Base-by-base conservation (phyloP, 495 filamentous ascomycete species). In the Rhypophila decipiens region DNA sequence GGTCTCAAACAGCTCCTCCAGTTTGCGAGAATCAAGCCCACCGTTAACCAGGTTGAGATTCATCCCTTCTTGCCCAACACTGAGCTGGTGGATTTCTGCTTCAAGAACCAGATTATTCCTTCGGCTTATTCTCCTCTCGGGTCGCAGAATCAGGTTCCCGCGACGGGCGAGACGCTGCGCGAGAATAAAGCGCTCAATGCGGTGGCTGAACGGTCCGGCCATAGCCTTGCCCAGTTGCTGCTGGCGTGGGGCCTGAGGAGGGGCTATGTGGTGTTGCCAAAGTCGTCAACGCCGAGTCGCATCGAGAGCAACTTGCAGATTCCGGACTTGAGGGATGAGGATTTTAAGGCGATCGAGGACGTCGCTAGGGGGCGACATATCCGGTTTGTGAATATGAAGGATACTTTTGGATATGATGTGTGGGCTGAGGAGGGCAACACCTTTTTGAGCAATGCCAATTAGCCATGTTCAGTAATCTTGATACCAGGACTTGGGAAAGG, bases 371-470 rank as follows among this genome's bases (percentile, higher is more conserved):
- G 63, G 23, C 50, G 66, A 43, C 76, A 83, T 57, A 73, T 70
- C 46, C 76, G 85, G 46, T 88, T 89, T 60, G 83, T 89, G 34
- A 87, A 89, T 65, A 88, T 88, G 84, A 88, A 85, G 70, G 82
- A 88, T 45, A 73, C 69, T 1, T 78, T 78, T 56, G 72, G 74
- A 11, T 74, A 69, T 40, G 67, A 78, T 47, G 59, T 73, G 20
- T 73, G 70, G 70, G 62, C 73, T 3, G 72, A 67, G 36, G 75
- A 77, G 10, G 22, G 12, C 21, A n/a, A 11, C 34, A 39, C 20
- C 13, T 18, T 11, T 38, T 1, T 8, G 22, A 33, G 15, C 36
- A 18, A 40, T 40, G 19, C n/a, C 10, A 12, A 34, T 21, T 44
- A 33, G 18, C 4, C 9, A 10, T 21, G 13, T 9, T 41, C 7